phyloP scores from a whole-genome alignment of 2,329 filamentous ascomycete genomes.

The Corynespora cassiicola region DNA sequence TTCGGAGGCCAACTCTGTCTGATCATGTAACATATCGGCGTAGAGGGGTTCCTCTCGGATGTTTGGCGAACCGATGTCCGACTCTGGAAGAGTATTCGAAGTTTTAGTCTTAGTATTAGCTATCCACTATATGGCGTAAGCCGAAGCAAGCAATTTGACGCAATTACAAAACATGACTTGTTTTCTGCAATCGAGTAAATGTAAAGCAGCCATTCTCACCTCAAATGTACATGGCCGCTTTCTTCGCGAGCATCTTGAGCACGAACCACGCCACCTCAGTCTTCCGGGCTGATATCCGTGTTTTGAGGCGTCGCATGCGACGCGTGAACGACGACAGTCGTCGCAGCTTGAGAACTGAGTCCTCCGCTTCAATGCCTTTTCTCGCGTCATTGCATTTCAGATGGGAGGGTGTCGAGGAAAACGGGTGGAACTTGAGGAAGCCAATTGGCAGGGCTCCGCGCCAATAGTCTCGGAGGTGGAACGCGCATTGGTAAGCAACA shows the following conservation, averaged over 20 bases:
- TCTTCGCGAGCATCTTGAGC: constrained; percentile 8
- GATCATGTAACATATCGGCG: not conserved
- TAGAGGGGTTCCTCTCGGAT: not conserved
- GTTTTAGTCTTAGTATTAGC: constrained; percentile 4
- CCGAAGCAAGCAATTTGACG: not conserved
- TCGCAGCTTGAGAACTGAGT: constrained; percentile 20
- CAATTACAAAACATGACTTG: not conserved
- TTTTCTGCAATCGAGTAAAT: too few relatives aligned
- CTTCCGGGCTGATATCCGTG: constrained; percentile 1
- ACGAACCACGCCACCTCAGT: constrained; percentile 5
- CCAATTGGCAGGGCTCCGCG: constrained; percentile 3
- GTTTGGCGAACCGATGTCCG: not conserved
- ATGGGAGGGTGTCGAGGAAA: too few relatives aligned
- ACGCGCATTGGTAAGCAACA: not conserved
- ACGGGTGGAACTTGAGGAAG: too few relatives aligned
- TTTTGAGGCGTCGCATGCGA: constrained; percentile 18
- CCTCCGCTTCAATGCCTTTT: too few relatives aligned
- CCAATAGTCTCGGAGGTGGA: too few relatives aligned
- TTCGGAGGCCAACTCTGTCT: not conserved
- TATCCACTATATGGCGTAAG: constrained; percentile 6
- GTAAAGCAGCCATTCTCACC: constrained; percentile 1
- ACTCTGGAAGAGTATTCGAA: not conserved
- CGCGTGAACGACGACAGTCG: constrained; percentile 15
- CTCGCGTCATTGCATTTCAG: too few relatives aligned
- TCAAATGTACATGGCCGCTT: constrained; percentile 9